Base-by-base conservation (phyloP, 768 basidiomycete genomes). In the Kwoniella europaea region DNA sequence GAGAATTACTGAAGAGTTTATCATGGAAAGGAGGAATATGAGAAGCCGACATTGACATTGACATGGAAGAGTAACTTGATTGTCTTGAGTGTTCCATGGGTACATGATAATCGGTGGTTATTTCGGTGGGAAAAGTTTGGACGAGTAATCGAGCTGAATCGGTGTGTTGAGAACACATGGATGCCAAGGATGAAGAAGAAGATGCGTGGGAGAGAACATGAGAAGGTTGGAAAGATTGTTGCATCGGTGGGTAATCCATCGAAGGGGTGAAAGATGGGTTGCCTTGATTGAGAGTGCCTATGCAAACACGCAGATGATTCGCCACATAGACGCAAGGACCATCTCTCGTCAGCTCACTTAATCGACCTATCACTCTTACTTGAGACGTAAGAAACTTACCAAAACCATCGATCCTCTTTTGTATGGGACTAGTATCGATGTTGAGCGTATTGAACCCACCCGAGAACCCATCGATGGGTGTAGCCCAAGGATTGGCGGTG, bases 151-250 rank as follows among this genome's bases (percentile, higher is more conserved):
- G n/a, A 44, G 12, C n/a, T 4, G 22, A 13, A 43, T 63, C 68
- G 24, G 24, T 24, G 18, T 65, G 65, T 2, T 60, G 67, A 7
- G 76, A 74, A 7, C 65, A 20, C 27, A 75, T 35, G 3, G 76
- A 77, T 15, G 67, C 54, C 43, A 74, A 46, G 10, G 72, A 74
- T 1, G 72, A 74, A n/a, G 18, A 57, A 9, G 72, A 74, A 1
- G 72, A 71, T 3, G 72, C 61, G 44, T 74, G 72, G 10, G 65
- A 70, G 41, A 74, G 68, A n/a, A 56, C 46, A 20, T 73, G 68
- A 10, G 64, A 57, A 18, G 20, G 44, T 12, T 27, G 22, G 10
- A 41, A 53, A 15, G 50, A 57, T 7, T 50, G 41, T n/a, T 54
- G 46, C 44, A 63, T 20, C 16, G 64, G 42, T 43, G 59, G 2